A percentile compares a stretch with the other conserved stretches of the same genome.
Evolutionary conservation across 73 alveolate genomes (phyloP).

Genomic region (Breviolum minutum): DNA sequence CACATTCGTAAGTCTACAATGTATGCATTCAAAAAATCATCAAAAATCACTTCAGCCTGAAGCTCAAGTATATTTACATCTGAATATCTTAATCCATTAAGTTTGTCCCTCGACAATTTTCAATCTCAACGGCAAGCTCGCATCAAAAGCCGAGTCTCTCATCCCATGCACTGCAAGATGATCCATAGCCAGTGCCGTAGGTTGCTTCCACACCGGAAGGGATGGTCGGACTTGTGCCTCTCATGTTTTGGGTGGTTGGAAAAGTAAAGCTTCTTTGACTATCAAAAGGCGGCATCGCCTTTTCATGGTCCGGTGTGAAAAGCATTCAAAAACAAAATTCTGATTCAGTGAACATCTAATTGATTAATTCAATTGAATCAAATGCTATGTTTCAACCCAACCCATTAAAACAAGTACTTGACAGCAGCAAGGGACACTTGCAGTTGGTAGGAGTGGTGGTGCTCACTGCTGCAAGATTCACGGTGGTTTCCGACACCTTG

Average conservation of each 20-base stretch:
- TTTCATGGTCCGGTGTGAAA: neutral
- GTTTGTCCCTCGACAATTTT: no score
- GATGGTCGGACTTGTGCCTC: constrained; percentile 79
- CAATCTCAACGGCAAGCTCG: neutral
- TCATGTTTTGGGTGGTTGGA: neutral
- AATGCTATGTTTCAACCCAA: neutral
- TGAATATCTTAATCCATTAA: no score
- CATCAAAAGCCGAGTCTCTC: neutral
- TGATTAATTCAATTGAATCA: no score
- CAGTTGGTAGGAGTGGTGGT: constrained; percentile 39
- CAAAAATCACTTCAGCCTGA: no score
- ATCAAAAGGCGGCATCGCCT: neutral
- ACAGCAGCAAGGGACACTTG: constrained; percentile 39
- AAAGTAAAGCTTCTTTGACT: no score
- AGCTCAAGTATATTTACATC: no score
- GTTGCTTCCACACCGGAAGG: constrained; percentile 2
- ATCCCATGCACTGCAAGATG: constrained; percentile 74
- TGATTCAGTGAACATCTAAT: no score
- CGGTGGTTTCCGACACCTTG: constrained; percentile 47
- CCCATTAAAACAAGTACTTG: neutral
- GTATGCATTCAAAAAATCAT: no score
- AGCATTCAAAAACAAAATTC: no score
- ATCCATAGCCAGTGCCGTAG: constrained; percentile 62
- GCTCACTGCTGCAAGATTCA: constrained; percentile 12
- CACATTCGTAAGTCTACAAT: no score